Evolutionary conservation across 2,329 filamentous ascomycete genomes (phyloP).

Genomic region (Akanthomyces uredinophilus): DNA sequence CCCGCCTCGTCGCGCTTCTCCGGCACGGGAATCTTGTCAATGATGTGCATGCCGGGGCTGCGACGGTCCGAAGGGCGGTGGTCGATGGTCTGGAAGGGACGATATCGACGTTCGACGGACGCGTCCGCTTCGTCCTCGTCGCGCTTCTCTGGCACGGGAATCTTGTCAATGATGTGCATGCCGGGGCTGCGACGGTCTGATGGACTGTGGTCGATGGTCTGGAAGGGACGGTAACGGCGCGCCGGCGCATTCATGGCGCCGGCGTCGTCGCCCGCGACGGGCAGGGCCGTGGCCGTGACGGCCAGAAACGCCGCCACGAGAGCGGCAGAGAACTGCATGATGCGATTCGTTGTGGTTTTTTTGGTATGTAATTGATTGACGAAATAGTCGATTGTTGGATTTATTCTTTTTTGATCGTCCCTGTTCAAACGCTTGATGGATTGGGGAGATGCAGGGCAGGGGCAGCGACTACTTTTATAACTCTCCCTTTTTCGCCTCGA

Average conservation of each 20-base stretch:
- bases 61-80: neutral
- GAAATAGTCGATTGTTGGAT: too few relatives aligned
- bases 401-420: too few relatives aligned
- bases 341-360: neutral
- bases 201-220: neutral
- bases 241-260: neutral
- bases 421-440: too few relatives aligned
- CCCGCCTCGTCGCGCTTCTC: neutral
- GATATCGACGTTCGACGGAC: neutral
- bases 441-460: neutral
- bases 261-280: neutral
- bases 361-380: too few relatives aligned
- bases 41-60: neutral
- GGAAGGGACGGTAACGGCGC: neutral
- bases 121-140: neutral
- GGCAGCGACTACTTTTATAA: neutral
- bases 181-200: neutral
- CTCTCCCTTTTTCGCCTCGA: neutral
- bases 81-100: neutral
- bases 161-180: constrained; percentile 3
- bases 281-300: neutral
- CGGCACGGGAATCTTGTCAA: neutral
- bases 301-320: neutral
- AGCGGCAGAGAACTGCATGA: constrained; percentile 3
- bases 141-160: neutral